Evolutionary conservation across 2,329 filamentous ascomycete genomes (phyloP), one percentile per base, ranked within the genome.

Genomic region (Fusarium haematococcum): DNA sequence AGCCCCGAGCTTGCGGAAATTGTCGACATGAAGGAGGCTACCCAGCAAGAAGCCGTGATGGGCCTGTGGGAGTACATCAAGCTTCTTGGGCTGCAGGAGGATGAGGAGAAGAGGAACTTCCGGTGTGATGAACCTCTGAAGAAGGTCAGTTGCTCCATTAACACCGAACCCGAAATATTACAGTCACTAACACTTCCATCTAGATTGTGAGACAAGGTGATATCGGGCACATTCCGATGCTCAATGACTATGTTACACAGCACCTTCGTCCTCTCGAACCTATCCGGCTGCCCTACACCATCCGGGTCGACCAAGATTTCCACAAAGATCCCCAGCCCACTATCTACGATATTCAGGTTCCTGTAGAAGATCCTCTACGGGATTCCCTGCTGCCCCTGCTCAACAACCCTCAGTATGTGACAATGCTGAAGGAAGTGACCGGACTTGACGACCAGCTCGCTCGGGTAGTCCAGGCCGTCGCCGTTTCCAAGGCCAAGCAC

Each of bases 1-100:
- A 97, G 92, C 83, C 91, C 92, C 59, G 91, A 92, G 67, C 86
- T 99, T 54, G 92, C 95, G 13, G 93, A 97, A 59, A 89, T 98
- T 16, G 87, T 98, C 20, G 97, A 98, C 79, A 94, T 94, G 79
- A 88, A 91, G 58, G 95, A 97, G 82, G 96, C 95, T 60, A 96
- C 97, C 32, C 92, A 95, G 33, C 93, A 95, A 43, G 95, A 97
- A 71, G 93, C 95, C 8, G 91, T 98, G 32, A 94, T 97, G 88
- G 95, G 94, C 16, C 89, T 99, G 35, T 99, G 95, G 95, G 95
- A 98, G 81, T 99, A 99, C 79, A 94, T 98, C 75, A 92, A 94
- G 77, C 88, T 94, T 23, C 93, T 94, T 87, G 92, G 92, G 20
- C 86, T 99, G 56, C 95, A 97, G 81, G 96, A 98, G 81, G 95